Conservation (phyloP, 2,329 filamentous ascomycete species). For the Beauveria bassiana region DNA sequence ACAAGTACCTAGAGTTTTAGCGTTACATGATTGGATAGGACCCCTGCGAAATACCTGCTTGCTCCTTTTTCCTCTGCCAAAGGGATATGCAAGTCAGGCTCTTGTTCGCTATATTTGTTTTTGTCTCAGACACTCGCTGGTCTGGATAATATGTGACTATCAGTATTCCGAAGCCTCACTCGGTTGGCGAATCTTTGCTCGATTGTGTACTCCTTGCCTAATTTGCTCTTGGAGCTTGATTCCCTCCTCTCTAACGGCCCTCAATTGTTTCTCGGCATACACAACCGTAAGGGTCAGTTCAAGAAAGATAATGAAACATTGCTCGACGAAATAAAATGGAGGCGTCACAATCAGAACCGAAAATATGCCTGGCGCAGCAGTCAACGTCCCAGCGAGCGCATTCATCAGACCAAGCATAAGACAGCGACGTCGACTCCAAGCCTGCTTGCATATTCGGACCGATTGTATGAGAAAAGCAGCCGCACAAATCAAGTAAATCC, state of each 20-base stretch:
- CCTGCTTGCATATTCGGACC: not conserved
- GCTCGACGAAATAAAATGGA: not conserved
- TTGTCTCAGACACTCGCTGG: no score
- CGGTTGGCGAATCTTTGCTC: not conserved
- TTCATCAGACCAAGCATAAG: not conserved
- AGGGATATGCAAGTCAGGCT: no score
- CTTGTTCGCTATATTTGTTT: no score
- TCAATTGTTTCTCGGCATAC: not conserved
- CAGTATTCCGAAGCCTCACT: not conserved
- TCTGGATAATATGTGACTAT: not conserved
- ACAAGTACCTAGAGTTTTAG: no score
- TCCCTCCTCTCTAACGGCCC: not conserved
- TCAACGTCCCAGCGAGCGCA: not conserved
- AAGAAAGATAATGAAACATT: not conserved
- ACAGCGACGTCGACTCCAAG: not conserved
- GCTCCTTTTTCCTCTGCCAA: no score
- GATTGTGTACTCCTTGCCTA: not conserved
- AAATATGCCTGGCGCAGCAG: not conserved
- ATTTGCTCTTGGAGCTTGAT: not conserved
- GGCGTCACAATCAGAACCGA: not conserved
- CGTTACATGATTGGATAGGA: no score
- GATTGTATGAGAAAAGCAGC: not conserved
- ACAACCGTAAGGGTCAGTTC: not conserved
- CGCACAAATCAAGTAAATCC: not conserved
- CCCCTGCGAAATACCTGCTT: no score